phyloP scores from a whole-genome alignment of 805 yeast species.

The Monosporozyma aerobia region DNA sequence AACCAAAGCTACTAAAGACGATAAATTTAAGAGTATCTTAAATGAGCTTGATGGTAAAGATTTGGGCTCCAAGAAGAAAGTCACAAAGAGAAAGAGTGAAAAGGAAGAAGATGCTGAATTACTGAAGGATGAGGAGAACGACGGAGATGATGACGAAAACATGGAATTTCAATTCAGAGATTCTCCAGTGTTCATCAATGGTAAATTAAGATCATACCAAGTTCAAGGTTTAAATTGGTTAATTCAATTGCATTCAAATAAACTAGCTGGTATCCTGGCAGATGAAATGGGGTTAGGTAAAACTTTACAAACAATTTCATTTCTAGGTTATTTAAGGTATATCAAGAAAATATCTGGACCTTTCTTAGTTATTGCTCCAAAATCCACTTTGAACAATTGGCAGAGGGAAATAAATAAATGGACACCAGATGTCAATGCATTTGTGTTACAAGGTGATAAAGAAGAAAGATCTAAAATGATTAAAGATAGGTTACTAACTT shows the following conservation, averaged over 20 bases:
- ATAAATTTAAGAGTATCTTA: conserved; percentile 45
- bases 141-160: conserved; percentile 12
- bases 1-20: conserved; percentile 53
- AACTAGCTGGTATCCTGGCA: conserved; percentile 66
- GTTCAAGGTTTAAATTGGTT: conserved; percentile 78
- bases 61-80: conserved; percentile 26
- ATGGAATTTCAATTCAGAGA: conserved; percentile 54
- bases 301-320: conserved; percentile 71
- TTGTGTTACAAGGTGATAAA: conserved; percentile 68
- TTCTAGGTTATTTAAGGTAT: conserved; percentile 62
- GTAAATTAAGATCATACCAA: conserved; percentile 63
- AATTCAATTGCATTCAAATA: conserved; percentile 58
- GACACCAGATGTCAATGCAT: conserved; percentile 70
- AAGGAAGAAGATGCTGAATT: conserved; percentile 73
- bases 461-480: conserved; percentile 54
- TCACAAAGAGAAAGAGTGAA: conserved; percentile 53
- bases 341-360: conserved; percentile 57
- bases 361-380: conserved; percentile 67
- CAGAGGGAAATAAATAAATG: conserved; percentile 64
- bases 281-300: conserved; percentile 86
- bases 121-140: conserved; percentile 36
- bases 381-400: conserved; percentile 78
- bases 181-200: conserved; percentile 66
- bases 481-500: conserved; percentile 39
- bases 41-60: conserved; percentile 31